Conservation (phyloP, 176 grass and related monocot species). For the Chloris gayana region DNA sequence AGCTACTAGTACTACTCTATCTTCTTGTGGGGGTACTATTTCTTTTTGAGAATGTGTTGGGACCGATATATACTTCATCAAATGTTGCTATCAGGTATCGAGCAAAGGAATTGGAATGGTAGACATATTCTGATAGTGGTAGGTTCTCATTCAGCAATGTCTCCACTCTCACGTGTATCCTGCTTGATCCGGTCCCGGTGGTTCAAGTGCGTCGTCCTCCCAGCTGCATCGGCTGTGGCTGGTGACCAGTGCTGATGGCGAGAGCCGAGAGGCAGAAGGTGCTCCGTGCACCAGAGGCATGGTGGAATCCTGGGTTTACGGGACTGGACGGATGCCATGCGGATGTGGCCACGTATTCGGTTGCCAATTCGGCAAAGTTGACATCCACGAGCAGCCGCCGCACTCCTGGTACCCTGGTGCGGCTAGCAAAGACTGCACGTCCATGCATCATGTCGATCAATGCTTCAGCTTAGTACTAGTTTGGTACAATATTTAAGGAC, state of each 20-base stretch:
- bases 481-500: not conserved
- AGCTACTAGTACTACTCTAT: no score
- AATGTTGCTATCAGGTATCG: no score
- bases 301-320: conserved; percentile 3
- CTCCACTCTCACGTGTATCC: no score
- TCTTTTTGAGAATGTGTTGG: no score
- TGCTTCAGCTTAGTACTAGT: not conserved
- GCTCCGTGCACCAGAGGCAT: not conserved
- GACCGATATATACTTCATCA: no score
- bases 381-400: not conserved
- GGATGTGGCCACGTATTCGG: conserved; percentile 22
- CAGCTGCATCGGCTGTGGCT: no score
- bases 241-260: not conserved
- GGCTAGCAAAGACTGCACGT: not conserved
- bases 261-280: not conserved
- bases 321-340: not conserved
- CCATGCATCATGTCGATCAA: not conserved
- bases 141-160: no score
- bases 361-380: conserved; percentile 25
- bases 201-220: no score
- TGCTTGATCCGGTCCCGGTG: no score
- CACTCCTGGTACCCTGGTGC: not conserved
- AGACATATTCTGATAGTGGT: no score
- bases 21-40: no score
- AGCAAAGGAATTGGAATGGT: no score